A percentile compares a stretch with the other conserved stretches of the same genome.
These are phyloP conservation scores for Penicillium vulpinum DNA, from an alignment of 2,329 filamentous ascomycete genomes.

Conservation along the genomic window DNA sequence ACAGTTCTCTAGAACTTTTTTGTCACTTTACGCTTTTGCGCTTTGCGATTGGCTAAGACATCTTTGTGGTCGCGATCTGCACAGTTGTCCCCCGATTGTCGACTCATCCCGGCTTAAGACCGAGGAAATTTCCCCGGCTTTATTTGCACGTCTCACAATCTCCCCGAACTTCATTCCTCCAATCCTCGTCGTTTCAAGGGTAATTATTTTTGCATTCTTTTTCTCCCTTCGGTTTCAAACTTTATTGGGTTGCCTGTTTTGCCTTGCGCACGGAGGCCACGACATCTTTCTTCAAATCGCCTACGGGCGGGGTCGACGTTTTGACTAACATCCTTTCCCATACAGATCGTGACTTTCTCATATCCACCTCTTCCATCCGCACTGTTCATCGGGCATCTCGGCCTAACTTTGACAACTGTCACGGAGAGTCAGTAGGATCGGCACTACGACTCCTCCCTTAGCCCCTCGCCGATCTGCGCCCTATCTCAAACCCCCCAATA, in stretches of 20 bases:
- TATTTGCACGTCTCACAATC: not conserved
- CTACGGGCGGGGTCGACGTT: constrained; percentile 10
- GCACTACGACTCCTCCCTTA: constrained; percentile 12
- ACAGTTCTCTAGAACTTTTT: constrained; percentile 4
- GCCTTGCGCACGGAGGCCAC: constrained; percentile 8
- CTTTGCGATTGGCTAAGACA: constrained; percentile 4
- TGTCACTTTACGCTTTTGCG: not conserved
- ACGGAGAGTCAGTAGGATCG: constrained; percentile 8
- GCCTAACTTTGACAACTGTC: not conserved
- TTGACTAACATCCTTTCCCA: constrained; percentile 2
- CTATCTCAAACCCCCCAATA: not conserved
- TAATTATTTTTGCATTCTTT: constrained; percentile 13
- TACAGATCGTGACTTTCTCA: constrained; percentile 1
- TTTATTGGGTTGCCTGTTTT: constrained; percentile 18
- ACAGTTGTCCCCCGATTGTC: constrained; percentile 18
- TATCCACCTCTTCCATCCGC: not conserved
- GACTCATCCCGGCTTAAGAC: constrained; percentile 16
- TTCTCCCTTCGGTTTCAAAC: not conserved
- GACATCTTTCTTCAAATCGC: constrained; percentile 5
- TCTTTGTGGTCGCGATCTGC: constrained; percentile 13
- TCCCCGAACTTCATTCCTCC: constrained; percentile 5
- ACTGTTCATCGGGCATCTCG: not conserved
- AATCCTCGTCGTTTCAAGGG: constrained; percentile 3
- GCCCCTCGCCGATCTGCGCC: constrained; percentile 11
- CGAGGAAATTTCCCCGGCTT: constrained; percentile 6